phyloP scores from a whole-genome alignment of 345 rosid species.

The Arabidopsis thaliana region DNA sequence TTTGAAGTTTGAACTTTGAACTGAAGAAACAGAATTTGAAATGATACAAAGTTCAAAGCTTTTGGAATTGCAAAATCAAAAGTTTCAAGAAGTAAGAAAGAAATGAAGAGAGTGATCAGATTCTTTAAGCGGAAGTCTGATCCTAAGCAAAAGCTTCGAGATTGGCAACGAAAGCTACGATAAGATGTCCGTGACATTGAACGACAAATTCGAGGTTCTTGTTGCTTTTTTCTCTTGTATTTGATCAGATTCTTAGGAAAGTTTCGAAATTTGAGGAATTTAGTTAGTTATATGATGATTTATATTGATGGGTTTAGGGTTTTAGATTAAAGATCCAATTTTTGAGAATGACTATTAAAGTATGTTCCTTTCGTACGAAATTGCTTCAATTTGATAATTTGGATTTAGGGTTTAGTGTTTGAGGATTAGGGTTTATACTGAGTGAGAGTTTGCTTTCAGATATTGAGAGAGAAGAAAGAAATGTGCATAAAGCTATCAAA shows the following conservation, averaged over 20 bases:
- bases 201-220: slow-evolving; percentile 78
- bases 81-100: not conserved
- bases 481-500: slow-evolving; percentile 71
- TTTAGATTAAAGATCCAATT: not conserved
- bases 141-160: slow-evolving; percentile 69
- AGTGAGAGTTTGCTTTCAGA: slow-evolving; percentile 48
- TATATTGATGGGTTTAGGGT: not conserved
- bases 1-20: no score
- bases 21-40: not conserved
- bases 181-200: slow-evolving; percentile 85
- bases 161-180: slow-evolving; percentile 88
- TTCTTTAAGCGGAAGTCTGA: slow-evolving; percentile 74
- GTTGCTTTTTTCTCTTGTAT: not conserved
- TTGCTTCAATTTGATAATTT: no score
- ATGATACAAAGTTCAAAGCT: not conserved
- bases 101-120: slow-evolving; percentile 77
- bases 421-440: slow-evolving; percentile 20
- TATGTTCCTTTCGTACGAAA: not conserved
- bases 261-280: not conserved
- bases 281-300: not conserved
- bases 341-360: not conserved
- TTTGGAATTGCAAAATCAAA: not conserved
- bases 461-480: slow-evolving; percentile 75
- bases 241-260: not conserved
- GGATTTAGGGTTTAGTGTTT: not conserved